Percentiles rank a stretch among this genome's conserved stretches.
These are phyloP conservation scores for Lecanosticta acicola DNA, from an alignment of 2,329 filamentous ascomycete genomes.

Conservation along the genomic window DNA sequence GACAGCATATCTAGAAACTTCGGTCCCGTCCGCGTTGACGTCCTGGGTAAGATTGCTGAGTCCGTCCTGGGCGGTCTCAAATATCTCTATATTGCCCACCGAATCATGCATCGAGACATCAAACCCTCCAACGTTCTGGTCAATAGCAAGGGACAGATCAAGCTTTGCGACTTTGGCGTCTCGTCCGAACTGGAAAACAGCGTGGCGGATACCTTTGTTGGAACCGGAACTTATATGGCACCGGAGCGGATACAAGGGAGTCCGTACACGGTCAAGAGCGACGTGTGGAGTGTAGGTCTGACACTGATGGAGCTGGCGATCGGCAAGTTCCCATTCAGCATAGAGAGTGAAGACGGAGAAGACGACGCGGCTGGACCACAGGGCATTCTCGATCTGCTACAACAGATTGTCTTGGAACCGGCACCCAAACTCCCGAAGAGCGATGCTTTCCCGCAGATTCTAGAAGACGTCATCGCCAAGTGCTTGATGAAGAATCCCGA, in stretches of 20 bases:
- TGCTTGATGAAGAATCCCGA: constrained; percentile 88
- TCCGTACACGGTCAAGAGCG: constrained; percentile 94
- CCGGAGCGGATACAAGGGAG: constrained; percentile 96
- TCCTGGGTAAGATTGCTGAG: constrained; percentile 95
- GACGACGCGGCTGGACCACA: constrained; percentile 67
- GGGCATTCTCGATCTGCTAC: constrained; percentile 89
- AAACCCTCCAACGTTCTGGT: constrained; percentile 97
- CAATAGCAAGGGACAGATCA: constrained; percentile 90
- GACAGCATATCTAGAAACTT: constrained; percentile 93
- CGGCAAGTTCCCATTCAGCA: constrained; percentile 91
- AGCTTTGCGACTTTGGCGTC: constrained; percentile 98
- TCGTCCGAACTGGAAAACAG: constrained; percentile 97
- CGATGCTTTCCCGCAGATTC: constrained; percentile 88
- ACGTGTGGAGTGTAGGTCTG: constrained; percentile 97
- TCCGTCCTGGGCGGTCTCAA: constrained; percentile 87
- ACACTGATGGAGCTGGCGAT: constrained; percentile 96
- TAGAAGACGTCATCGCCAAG: constrained; percentile 96
- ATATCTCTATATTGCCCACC: constrained; percentile 90
- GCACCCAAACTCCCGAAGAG: constrained; percentile 92
- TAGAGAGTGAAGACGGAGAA: constrained; percentile 72
- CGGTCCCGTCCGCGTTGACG: constrained; percentile 89
- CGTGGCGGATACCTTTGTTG: constrained; percentile 95
- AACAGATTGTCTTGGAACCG: constrained; percentile 96
- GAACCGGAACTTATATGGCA: constrained; percentile 98
- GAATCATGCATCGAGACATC: constrained; percentile 98